Conservation (phyloP, 352 stramenopile species). For the Plasmopara muralis region DNA sequence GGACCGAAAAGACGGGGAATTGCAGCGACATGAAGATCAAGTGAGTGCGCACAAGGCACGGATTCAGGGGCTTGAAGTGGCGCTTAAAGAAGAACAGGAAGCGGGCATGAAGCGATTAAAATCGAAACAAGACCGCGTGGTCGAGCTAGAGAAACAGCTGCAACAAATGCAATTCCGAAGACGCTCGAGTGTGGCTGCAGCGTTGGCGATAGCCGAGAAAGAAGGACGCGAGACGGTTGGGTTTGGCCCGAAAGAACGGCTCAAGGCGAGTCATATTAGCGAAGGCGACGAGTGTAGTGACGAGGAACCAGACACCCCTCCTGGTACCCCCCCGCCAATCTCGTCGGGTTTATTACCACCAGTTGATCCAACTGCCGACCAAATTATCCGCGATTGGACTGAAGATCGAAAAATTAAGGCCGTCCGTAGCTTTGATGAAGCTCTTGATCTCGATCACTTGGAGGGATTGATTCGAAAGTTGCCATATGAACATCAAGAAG, state of each 20-base stretch:
- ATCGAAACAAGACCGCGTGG: slow-evolving; percentile 68
- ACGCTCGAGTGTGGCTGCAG: slow-evolving; percentile 42
- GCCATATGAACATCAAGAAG: slow-evolving; percentile 60
- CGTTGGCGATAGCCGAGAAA: slow-evolving; percentile 31
- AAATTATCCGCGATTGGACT: slow-evolving; percentile 63
- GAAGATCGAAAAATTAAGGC: slow-evolving; percentile 55
- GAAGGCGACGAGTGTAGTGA: slow-evolving; percentile 30
- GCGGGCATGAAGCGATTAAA: slow-evolving; percentile 52
- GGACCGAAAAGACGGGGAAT: slow-evolving; percentile 54
- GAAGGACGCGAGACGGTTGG: slow-evolving; percentile 27
- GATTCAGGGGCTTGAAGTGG: slow-evolving; percentile 49
- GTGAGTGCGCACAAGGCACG: slow-evolving; percentile 53
- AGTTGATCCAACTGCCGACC: slow-evolving; percentile 46
- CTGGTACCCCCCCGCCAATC: slow-evolving; percentile 68
- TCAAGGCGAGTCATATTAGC: slow-evolving; percentile 24
- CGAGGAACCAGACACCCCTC: slow-evolving; percentile 62
- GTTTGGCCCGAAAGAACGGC: slow-evolving; percentile 40
- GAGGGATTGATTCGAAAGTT: slow-evolving; percentile 52
- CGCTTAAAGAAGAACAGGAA: slow-evolving; percentile 58
- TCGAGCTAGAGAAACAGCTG: slow-evolving; percentile 54
- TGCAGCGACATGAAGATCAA: slow-evolving; percentile 64
- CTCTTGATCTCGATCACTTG: slow-evolving; percentile 38
- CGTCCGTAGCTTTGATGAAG: slow-evolving; percentile 26
- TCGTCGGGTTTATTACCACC: slow-evolving; percentile 43
- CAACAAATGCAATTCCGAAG: slow-evolving; percentile 53